Percentiles rank a stretch among this genome's conserved stretches.
Evolutionary conservation across 148 eudicot genomes (phyloP).

Genomic region (Silene latifolia): DNA sequence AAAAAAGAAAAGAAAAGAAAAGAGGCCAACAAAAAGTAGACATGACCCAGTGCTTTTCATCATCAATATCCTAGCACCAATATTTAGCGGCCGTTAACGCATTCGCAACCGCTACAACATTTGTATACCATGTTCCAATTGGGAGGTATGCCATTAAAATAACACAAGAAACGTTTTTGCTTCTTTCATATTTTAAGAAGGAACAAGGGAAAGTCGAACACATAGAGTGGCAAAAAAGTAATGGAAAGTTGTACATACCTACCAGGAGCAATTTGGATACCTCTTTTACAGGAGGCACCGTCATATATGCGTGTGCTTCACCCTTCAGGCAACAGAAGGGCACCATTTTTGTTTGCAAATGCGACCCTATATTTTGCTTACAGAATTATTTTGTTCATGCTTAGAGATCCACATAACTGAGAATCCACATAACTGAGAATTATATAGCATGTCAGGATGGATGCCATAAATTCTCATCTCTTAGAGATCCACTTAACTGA

Average conservation of each 20-base stretch:
- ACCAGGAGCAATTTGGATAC: neutral
- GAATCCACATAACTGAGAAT: no score
- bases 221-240: neutral
- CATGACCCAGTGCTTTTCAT: neutral
- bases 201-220: neutral
- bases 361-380: neutral
- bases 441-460: neutral
- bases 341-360: neutral
- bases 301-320: neutral
- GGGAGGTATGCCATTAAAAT: neutral
- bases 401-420: no score
- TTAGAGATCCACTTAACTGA: neutral
- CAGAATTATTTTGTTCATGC: neutral
- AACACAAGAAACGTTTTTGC: neutral
- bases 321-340: neutral
- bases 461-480: neutral
- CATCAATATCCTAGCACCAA: neutral
- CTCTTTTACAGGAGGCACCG: neutral
- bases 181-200: neutral
- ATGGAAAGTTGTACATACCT: neutral
- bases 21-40: no score
- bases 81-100: neutral
- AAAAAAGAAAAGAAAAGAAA: no score
- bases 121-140: neutral
- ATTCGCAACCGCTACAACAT: neutral